These are phyloP conservation scores for Zalaria sp. DNA, from an alignment of 2,329 filamentous ascomycete species.

Conservation along the genomic window DNA sequence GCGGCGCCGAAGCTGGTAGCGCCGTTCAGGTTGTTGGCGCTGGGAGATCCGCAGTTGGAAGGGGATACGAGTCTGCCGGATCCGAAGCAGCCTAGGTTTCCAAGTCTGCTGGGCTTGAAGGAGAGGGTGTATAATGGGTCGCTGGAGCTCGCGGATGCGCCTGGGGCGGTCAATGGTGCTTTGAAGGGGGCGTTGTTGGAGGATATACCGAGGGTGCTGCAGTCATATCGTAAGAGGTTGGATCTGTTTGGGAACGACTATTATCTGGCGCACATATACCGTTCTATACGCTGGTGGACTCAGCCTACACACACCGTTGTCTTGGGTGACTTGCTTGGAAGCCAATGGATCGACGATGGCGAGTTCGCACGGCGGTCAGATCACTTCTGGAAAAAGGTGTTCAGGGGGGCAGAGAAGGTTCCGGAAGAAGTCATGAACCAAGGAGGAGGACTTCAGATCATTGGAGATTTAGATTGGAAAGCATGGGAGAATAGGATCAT, in stretches of 20 bases:
- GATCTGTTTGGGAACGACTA: constrained; percentile 90
- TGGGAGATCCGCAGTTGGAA: constrained; percentile 88
- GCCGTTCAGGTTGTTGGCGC: constrained; percentile 73
- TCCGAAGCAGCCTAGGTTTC: constrained; percentile 28
- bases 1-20: constrained; percentile 28
- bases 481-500: constrained; percentile 67
- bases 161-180: constrained; percentile 5
- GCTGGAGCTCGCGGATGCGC: constrained; percentile 1
- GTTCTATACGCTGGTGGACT: constrained; percentile 70
- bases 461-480: background rate
- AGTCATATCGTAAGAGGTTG: constrained; percentile 60
- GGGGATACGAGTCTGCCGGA: constrained; percentile 70
- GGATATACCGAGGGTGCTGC: constrained; percentile 54
- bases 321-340: constrained; percentile 80
- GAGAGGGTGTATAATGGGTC: constrained; percentile 2
- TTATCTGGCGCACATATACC: constrained; percentile 87
- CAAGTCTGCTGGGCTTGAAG: constrained; percentile 18
- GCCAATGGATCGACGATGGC: constrained; percentile 79
- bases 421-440: constrained; percentile 12
- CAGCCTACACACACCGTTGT: constrained; percentile 77
- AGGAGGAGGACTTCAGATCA: background rate
- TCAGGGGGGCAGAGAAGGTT: constrained; percentile 36
- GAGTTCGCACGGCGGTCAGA: constrained; percentile 65
- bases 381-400: constrained; percentile 71
- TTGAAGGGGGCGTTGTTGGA: constrained; percentile 19